Base-by-base conservation (phyloP, 2,329 filamentous ascomycete genomes). In the Cordyceps farinosa region DNA sequence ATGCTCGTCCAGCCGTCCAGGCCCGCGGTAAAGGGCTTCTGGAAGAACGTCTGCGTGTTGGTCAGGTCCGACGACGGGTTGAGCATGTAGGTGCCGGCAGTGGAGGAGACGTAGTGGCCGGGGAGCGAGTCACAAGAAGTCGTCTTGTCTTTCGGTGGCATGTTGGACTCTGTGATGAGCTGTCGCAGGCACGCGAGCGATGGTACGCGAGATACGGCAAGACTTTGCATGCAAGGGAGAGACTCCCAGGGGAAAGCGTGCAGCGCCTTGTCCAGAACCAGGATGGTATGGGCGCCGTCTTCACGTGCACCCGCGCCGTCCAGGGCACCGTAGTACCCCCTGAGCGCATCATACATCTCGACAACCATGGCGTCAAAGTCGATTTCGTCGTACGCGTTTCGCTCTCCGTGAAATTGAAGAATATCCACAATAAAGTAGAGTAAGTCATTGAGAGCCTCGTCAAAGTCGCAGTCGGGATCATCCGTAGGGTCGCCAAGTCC, bases 341-440 rank as follows among this genome's bases (percentile, higher is more conserved):
- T 86, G 32, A 99, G 79, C 2, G 92, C 91, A 75, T 97, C 94
- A 45, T 92, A 84, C 0, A 91, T 91, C 69, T 97, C 92, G 45
- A 98, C 83, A 5, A 93, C 87, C 86, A 99, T 96, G 68, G 84
- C 79, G 67, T 99, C 95, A 72, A 98, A 96, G 75, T 98, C 94
- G 66, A 99, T 91, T 77, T 99, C 95, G 69, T 99, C 95, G 75
- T 97, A 97, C 0, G 96, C 95, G 72, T 98, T 99, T 54, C 88
- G 86, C 77, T 99, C 96, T 17, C 95, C 95, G 69, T 97, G 91
- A 75, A 99, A 98, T 73, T 98, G 95, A 3, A 99, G 81, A 58
- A 98, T 93, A 70, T 99, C 95, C 6, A 99, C 89, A 1, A 98
- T 90, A 72, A 98, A 98, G 77, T 97, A 98, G 3, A 99, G 84